Base-by-base conservation (phyloP, 2,329 filamentous ascomycete genomes). In the Fusarium sp. region DNA sequence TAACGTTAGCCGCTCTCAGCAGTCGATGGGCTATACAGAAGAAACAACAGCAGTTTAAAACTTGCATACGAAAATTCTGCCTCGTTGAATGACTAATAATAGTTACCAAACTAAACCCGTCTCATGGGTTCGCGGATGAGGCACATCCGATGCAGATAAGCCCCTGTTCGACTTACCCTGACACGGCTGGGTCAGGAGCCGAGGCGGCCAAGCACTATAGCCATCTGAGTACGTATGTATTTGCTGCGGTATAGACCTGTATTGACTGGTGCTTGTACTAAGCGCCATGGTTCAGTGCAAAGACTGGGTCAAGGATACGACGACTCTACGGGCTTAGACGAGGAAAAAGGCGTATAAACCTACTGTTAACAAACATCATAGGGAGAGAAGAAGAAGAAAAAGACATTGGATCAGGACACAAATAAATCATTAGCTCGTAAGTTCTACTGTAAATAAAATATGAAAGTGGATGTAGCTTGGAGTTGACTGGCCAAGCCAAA, bases 41-140 rank as follows among this genome's bases (percentile, higher is more conserved):
- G 12, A 62, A 45, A 29, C 35, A 26, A 13, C 12, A 29, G 8
- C 24, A 22, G 47, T 65, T 65, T 50, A 53, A 53, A 29, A 50
- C 4, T 34, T 11, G 22, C 4, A 40, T 13, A 38, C 26, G 39
- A 61, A 32, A 35, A 47, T 39, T 43, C n/a, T 26, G 31, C 22
- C 31, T 28, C 29, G 25, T 41, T 49, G 4, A 44, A 19, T 26
- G 39, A 38, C 48, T 31, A 63, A 53, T 39, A 51, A 22, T 42
- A 47, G 29, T 26, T 28, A 50, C 58, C 66, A 69, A 69, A 69
- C 66, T 50, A 35, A 44, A 43, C 41, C n/a, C 40, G 66, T 69
- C 64, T 69, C 66, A 59, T 44, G 42, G 47, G 32, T 53, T 22
- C 34, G 42, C 66, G 61, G 61, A 53, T 69, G 61, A 65, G 45